Percentiles rank a stretch among this genome's conserved stretches.
Evolutionary conservation across 202 grass and related monocot genomes (phyloP).

Genomic region (Hordeum pubiflorum): DNA sequence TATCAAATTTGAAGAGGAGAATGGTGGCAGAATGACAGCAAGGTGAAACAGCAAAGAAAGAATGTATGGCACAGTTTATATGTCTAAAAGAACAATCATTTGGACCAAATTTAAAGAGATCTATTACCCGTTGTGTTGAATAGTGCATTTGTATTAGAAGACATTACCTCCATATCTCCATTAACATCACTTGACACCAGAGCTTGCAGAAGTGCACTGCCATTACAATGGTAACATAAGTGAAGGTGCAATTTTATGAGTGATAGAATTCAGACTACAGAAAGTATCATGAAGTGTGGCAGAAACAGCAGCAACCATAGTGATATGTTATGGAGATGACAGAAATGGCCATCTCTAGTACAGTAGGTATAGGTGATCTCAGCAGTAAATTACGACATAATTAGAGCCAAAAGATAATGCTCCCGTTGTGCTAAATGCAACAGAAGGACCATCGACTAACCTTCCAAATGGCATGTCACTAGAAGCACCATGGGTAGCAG

Average conservation of each 20-base stretch:
- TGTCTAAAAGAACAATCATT: not conserved
- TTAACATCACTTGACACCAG: slow-evolving; percentile 67
- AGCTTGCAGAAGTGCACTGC: slow-evolving; percentile 84
- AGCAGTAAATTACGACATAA: not conserved
- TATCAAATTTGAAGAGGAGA: slow-evolving; percentile 8
- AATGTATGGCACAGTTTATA: not conserved
- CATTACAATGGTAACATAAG: slow-evolving; percentile 37
- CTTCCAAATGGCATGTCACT: slow-evolving; percentile 87
- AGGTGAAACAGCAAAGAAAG: not conserved
- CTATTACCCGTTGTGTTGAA: not conserved
- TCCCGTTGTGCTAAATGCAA: slow-evolving; percentile 5
- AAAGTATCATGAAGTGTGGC: slow-evolving; percentile 2
- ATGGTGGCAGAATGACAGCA: not conserved
- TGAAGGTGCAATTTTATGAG: slow-evolving; percentile 11
- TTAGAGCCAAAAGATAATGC: not conserved
- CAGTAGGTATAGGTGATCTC: not conserved
- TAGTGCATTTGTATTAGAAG: not conserved
- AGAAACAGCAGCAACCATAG: not conserved
- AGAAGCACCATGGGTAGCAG: slow-evolving; percentile 18
- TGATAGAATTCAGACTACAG: slow-evolving; percentile 6
- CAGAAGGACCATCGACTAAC: slow-evolving; percentile 34
- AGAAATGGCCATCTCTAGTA: not conserved
- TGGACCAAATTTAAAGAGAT: slow-evolving; percentile 15
- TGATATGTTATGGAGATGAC: not conserved
- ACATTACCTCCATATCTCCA: slow-evolving; percentile 76